Conservation (phyloP, 1,284 basidiomycete genomes). For the Puccinia horiana region DNA sequence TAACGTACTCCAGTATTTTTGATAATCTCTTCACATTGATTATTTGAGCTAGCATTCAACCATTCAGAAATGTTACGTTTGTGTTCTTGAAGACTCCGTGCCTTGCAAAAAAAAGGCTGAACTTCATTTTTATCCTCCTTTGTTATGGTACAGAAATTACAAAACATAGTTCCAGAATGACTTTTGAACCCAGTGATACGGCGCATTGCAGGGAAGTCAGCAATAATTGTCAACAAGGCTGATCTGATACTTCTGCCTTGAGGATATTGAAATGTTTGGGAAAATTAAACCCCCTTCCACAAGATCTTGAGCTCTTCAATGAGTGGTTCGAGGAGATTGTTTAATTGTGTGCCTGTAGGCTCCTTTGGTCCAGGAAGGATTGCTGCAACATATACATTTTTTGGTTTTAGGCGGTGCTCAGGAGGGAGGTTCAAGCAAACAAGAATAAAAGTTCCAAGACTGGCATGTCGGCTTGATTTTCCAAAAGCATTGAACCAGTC, state of each 20-base stretch:
- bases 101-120: neutral
- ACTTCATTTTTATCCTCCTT: conserved; percentile 4
- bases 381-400: conserved; percentile 60
- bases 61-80: neutral
- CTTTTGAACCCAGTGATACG: conserved; percentile 3
- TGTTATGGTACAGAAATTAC: conserved; percentile 26
- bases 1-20: neutral
- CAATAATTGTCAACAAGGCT: conserved; percentile 7
- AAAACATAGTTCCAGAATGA: conserved; percentile 30
- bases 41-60: neutral
- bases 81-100: neutral
- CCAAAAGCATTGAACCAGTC: conserved; percentile 42
- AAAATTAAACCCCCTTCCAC: conserved; percentile 52
- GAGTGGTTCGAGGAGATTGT: conserved; percentile 56
- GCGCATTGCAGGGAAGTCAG: conserved; percentile 19
- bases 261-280: conserved; percentile 24
- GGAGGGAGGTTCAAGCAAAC: conserved; percentile 53
- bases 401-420: conserved; percentile 55
- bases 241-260: neutral
- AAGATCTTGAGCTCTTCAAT: conserved; percentile 56
- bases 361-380: conserved; percentile 57
- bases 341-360: conserved; percentile 53
- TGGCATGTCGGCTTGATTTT: neutral
- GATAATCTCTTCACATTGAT: neutral
- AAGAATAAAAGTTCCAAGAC: conserved; percentile 13